Conservation (phyloP, 768 basidiomycete species). For the Boletus subcaerulescens region DNA sequence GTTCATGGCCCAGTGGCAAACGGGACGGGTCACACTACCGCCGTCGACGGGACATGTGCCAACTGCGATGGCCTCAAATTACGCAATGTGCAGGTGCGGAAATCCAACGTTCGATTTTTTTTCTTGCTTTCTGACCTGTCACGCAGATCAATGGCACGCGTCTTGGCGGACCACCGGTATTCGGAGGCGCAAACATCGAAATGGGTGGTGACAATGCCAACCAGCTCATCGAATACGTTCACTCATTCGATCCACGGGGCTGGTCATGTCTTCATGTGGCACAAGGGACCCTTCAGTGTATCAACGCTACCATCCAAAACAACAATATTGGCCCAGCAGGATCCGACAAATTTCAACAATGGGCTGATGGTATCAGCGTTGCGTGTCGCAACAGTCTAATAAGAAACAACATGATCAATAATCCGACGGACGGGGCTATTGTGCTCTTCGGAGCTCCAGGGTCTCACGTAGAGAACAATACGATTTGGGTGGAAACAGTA, state of each 20-base stretch:
- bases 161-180: constrained; percentile 45
- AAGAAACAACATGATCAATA: constrained; percentile 65
- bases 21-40: constrained; percentile 68
- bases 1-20: constrained; percentile 63
- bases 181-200: constrained; percentile 78
- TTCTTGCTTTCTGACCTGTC: neutral
- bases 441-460: constrained; percentile 77
- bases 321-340: constrained; percentile 85
- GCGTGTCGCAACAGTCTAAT: constrained; percentile 62
- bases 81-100: constrained; percentile 65
- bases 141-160: constrained; percentile 73
- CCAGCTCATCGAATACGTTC: constrained; percentile 77
- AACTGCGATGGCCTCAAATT: constrained; percentile 59
- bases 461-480: constrained; percentile 70
- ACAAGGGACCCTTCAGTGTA: constrained; percentile 67
- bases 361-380: constrained; percentile 82
- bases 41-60: constrained; percentile 62
- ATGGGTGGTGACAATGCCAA: constrained; percentile 73
- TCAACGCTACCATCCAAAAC: constrained; percentile 63
- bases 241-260: constrained; percentile 70
- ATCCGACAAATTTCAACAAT: constrained; percentile 58
- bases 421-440: constrained; percentile 78
- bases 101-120: neutral
- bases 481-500: constrained; percentile 68
- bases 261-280: constrained; percentile 83